Percentiles rank a stretch among this genome's conserved stretches.
These are phyloP conservation scores for Amanita polypyramis DNA, from an alignment of 768 basidiomycete species.

Conservation along the genomic window DNA sequence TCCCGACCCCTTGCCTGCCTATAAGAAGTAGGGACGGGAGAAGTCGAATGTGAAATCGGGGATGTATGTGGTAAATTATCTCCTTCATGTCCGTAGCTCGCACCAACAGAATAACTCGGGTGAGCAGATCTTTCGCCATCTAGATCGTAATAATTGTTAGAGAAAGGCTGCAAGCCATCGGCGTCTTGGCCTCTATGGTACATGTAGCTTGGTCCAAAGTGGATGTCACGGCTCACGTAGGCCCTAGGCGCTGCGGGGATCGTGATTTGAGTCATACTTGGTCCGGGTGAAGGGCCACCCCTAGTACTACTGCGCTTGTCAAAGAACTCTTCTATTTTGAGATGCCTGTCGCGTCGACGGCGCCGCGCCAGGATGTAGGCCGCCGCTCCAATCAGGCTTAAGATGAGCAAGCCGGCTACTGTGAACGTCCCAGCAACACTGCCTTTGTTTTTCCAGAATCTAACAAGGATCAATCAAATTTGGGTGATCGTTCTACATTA, in stretches of 20 bases:
- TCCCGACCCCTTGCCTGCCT: slow-evolving; percentile 13
- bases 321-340: slow-evolving; percentile 17
- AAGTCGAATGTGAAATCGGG: not conserved
- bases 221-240: slow-evolving; percentile 6
- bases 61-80: not conserved
- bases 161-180: not conserved
- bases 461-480: slow-evolving; percentile 11
- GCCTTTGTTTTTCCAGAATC: slow-evolving; percentile 29
- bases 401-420: slow-evolving; percentile 17
- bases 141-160: not conserved
- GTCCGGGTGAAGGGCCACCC: not conserved
- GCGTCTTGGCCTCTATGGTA: slow-evolving; percentile 1
- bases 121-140: too few relatives aligned
- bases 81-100: not conserved
- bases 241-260: slow-evolving; percentile 2
- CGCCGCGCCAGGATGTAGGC: slow-evolving; percentile 15
- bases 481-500: not conserved
- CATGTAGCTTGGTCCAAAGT: slow-evolving; percentile 9
- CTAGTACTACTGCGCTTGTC: slow-evolving; percentile 10
- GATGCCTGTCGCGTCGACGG: slow-evolving; percentile 14
- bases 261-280: slow-evolving; percentile 1
- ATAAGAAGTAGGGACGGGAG: slow-evolving; percentile 10
- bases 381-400: slow-evolving; percentile 16
- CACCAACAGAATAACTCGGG: too few relatives aligned
- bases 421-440: slow-evolving; percentile 26